phyloP scores from a whole-genome alignment of 805 yeast species.

The Saccharomycopsis capsularis region DNA sequence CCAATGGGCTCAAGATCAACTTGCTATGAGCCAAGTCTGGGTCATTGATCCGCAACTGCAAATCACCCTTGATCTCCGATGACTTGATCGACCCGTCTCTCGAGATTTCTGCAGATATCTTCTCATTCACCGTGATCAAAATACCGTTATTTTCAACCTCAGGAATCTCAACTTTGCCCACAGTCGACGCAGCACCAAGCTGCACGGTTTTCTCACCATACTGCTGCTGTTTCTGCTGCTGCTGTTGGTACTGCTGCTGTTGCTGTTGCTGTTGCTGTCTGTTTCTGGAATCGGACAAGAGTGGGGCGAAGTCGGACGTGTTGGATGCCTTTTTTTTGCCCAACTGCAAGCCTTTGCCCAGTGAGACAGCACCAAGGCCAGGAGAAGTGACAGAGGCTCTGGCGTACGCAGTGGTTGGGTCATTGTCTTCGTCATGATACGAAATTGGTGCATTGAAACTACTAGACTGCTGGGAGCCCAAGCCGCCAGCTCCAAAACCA shows the following conservation, averaged over 20 bases:
- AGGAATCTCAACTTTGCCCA: constrained; percentile 23
- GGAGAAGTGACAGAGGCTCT: constrained; percentile 7
- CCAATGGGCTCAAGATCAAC: constrained; percentile 46
- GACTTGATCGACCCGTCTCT: constrained; percentile 73
- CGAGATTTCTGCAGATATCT: constrained; percentile 64
- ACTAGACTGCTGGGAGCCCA: constrained; percentile 18
- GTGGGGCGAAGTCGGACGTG: constrained; percentile 28
- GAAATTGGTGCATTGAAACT: constrained; percentile 13
- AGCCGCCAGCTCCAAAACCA: constrained; percentile 20
- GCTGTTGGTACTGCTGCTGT: constrained; percentile 23
- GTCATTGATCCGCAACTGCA: constrained; percentile 80
- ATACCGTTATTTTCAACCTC: constrained; percentile 60
- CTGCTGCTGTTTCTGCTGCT: constrained; percentile 20
- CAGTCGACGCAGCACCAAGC: constrained; percentile 20
- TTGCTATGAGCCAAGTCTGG: constrained; percentile 61
- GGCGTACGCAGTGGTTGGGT: constrained; percentile 24
- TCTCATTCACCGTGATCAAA: constrained; percentile 69
- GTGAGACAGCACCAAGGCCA: constrained; percentile 29
- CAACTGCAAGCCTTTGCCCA: constrained; percentile 71
- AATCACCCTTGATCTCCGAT: constrained; percentile 83
- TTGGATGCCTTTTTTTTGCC: constrained; percentile 46
- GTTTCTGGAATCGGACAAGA: constrained; percentile 28
- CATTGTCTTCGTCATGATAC: constrained; percentile 22
- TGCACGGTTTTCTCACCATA: neutral
- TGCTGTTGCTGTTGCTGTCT: constrained; percentile 25